Evolutionary conservation across 371 early-diverging fungal species (phyloP).

Genomic region (Haplosporangium sp.): DNA sequence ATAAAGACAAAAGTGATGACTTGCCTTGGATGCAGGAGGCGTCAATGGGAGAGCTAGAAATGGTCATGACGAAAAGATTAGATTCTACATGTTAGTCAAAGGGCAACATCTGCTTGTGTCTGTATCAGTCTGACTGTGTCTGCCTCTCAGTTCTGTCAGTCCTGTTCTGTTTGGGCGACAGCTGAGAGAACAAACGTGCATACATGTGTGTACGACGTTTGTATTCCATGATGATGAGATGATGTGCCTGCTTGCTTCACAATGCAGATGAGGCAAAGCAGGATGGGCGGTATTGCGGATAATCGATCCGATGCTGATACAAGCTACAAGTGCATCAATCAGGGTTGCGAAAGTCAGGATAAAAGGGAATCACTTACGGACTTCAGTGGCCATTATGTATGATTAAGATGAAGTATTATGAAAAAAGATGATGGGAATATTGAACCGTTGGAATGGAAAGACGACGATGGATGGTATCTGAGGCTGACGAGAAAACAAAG

Average conservation of each 20-base stretch:
- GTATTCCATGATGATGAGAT: no score
- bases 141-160: no score
- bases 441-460: neutral
- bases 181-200: no score
- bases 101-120: neutral
- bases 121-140: neutral
- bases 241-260: no score
- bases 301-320: neutral
- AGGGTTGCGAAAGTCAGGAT: neutral
- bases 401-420: neutral
- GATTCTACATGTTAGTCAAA: no score
- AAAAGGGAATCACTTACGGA: slow-evolving; percentile 13
- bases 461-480: no score
- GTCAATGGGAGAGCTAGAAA: slow-evolving; percentile 35
- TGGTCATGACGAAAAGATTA: neutral
- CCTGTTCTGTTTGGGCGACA: no score
- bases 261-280: no score
- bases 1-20: slow-evolving; percentile 1
- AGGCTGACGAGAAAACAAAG: no score
- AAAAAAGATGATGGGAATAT: neutral
- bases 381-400: slow-evolving; percentile 23
- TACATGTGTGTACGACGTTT: no score
- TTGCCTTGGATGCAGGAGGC: slow-evolving; percentile 53
- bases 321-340: neutral
- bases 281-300: no score